Evolutionary conservation across 2,329 filamentous ascomycete species (phyloP), one percentile per base, ranked within the genome.

Genomic region (Aspergillus fumigatus): DNA sequence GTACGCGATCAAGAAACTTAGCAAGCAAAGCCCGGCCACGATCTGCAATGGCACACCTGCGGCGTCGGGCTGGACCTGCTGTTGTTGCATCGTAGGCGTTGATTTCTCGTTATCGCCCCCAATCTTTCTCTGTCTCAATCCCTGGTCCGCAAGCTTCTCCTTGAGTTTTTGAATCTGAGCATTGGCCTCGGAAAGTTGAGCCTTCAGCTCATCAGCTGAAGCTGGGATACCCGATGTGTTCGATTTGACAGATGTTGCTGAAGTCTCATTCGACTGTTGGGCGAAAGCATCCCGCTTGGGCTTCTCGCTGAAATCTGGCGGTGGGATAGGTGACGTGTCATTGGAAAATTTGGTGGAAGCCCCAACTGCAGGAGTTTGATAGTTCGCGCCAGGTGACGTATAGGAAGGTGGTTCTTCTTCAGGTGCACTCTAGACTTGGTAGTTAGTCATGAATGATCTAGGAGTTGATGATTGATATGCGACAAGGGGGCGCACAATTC

Each of bases 1-100:
- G 77, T 97, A 99, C 54, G 92, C 94, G 66, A 97, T 83, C 70
- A 99, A 77, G 79, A 99, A 99, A 80, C 90, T 92, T 62, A 96
- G 67, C 67, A 99, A 80, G 72, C 92, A 97, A 47, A 99, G 79
- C 23, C 85, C 80, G 23, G 94, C 93, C 48, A 90, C 90, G 60
- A 93, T 84, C 73, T 93, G 88, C 51, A 99, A 85, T 0, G 94
- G 87, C 3, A 99, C 93, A 23, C 94, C 93, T 21, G 69, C 54
- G 65, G 92, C 86, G 21, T 78, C 73, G 45, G 77, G 63, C 76
- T 86, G 72, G 73, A 83, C 74, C 59, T 78, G 79, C 65, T 80
- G 80, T 68, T 83, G 84, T 62, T 80, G 80, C 59, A 78, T 77
- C 74, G 76, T 79, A 61, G 73, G 78, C 48, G 69, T 72, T 53